phyloP scores from a whole-genome alignment of 2,329 filamentous ascomycete genomes.

The Phyllosticta paracitricarpa region DNA sequence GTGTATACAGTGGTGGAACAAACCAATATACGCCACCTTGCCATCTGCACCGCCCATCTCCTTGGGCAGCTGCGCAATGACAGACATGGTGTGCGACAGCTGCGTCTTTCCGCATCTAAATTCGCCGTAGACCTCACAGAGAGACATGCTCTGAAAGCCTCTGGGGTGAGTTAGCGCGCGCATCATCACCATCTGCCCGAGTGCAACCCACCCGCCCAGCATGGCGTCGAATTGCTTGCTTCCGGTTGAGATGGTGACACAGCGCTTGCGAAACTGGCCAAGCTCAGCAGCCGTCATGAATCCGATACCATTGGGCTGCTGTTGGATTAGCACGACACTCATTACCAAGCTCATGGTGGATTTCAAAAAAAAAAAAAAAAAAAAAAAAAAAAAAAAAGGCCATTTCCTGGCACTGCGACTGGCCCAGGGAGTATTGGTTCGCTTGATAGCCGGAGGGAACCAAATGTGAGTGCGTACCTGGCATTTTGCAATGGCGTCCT shows the following conservation, averaged over 20 bases:
- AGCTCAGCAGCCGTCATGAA: constrained; percentile 60
- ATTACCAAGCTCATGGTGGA: neutral
- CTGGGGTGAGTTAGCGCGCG: constrained; percentile 26
- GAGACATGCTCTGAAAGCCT: constrained; percentile 61
- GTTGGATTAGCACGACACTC: neutral
- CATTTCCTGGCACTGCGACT: too few species aligned
- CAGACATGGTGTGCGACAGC: constrained; percentile 58
- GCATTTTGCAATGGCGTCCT: constrained; percentile 55
- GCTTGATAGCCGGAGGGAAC: neutral
- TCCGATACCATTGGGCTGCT: constrained; percentile 45
- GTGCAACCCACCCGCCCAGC: constrained; percentile 44
- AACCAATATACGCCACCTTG: constrained; percentile 56
- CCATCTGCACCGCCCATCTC: constrained; percentile 58
- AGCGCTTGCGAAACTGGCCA: constrained; percentile 51
- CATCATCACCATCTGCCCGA: neutral
- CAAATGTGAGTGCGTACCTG: constrained; percentile 33
- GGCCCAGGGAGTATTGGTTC: too few species aligned
- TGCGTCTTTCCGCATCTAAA: constrained; percentile 61
- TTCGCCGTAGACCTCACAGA: constrained; percentile 55
- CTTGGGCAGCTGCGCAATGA: constrained; percentile 49
- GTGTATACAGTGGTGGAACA: neutral
- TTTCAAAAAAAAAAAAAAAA: neutral
- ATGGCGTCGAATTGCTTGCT: constrained; percentile 58
- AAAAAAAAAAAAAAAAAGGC: too few species aligned
- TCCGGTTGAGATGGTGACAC: constrained; percentile 58